These are phyloP conservation scores for Phytopythium vexans DNA, from an alignment of 352 stramenopile species.

Conservation along the genomic window DNA sequence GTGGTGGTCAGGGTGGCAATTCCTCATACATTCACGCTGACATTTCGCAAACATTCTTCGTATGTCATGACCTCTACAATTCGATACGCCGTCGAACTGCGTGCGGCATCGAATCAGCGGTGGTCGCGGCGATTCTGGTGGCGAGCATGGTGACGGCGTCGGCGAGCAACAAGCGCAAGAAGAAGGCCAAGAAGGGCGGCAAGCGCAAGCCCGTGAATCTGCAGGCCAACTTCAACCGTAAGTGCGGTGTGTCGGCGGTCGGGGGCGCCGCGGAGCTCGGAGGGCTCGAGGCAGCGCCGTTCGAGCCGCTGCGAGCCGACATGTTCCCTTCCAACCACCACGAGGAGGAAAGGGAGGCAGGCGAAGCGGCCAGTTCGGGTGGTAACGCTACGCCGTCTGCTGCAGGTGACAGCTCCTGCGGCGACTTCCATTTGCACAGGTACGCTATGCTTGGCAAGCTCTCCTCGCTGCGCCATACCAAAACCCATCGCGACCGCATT, in stretches of 20 bases:
- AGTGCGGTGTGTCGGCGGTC: constrained; percentile 38
- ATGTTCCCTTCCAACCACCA: constrained; percentile 81
- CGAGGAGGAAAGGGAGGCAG: constrained; percentile 15
- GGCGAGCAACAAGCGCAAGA: constrained; percentile 49
- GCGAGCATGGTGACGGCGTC: constrained; percentile 59
- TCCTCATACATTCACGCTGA: too few relatives aligned
- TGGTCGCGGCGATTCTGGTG: constrained; percentile 1
- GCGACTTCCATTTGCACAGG: constrained; percentile 87
- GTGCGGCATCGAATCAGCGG: background rate
- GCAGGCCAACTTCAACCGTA: constrained; percentile 82
- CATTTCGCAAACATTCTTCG: background rate
- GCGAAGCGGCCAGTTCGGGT: constrained; percentile 9
- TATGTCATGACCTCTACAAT: constrained; percentile 7
- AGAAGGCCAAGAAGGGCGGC: constrained; percentile 62
- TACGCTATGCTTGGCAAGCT: constrained; percentile 10
- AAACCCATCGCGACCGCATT: background rate
- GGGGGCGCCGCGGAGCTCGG: constrained; percentile 1
- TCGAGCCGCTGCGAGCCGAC: constrained; percentile 47
- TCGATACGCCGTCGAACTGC: constrained; percentile 8
- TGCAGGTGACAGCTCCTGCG: constrained; percentile 53
- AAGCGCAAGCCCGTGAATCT: constrained; percentile 85
- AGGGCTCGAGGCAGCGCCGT: constrained; percentile 1
- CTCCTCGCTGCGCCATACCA: constrained; percentile 3
- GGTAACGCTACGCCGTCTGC: constrained; percentile 31
- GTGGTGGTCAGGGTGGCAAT: too few relatives aligned